Evolutionary conservation across 805 yeast genomes (phyloP), one percentile per base, ranked within the genome.

Genomic region (Yarrowia divulgata): DNA sequence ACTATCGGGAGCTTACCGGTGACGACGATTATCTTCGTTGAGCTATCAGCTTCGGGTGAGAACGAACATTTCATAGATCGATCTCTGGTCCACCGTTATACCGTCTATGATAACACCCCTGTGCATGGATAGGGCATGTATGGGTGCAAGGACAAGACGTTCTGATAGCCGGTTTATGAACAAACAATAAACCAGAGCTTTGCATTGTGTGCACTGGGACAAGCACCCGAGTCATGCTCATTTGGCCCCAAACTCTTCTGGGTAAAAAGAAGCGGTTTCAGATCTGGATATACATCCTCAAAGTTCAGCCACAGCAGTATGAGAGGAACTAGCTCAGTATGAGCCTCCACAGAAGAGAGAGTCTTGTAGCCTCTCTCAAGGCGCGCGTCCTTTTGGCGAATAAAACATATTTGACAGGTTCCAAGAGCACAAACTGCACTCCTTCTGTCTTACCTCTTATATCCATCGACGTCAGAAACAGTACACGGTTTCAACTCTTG

Each of bases 301-400:
- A 57, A 57, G 63, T 57, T 57, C 63, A 57, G 63, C 63, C 63
- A 57, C 63, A 57, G 16, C 29, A 23, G 29, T 23, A 23, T 23
- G 2, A 23, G 4, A 23, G 29, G 29, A 23, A 23, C 29, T 23
- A 23, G 29, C 29, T 23, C 29, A 23, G 29, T 23, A 23, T 23
- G 29, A 23, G 29, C 29, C 29, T 23, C 29, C 29, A 12, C 29
- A 16, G 16, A 34, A 7, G 23, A 50, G 14, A 34, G 40, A 34
- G 57, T 40, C 57, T n/a, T 23, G 29, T 23, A 23, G 29, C 29
- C 29, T 23, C 29, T 2, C 4, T 23, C n/a, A n/a, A n/a, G 40
- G 18, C 19, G 58, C 42, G 58, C 37, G 58, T 35, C 58, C 35
- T 52, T 52, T 35, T 52, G 58, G 58, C 18, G 58, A 23, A 23